Percentiles rank a stretch among this genome's conserved stretches.
Evolutionary conservation across 257 asterid genomes (phyloP).

Genomic region (Penstemon newberryi): DNA sequence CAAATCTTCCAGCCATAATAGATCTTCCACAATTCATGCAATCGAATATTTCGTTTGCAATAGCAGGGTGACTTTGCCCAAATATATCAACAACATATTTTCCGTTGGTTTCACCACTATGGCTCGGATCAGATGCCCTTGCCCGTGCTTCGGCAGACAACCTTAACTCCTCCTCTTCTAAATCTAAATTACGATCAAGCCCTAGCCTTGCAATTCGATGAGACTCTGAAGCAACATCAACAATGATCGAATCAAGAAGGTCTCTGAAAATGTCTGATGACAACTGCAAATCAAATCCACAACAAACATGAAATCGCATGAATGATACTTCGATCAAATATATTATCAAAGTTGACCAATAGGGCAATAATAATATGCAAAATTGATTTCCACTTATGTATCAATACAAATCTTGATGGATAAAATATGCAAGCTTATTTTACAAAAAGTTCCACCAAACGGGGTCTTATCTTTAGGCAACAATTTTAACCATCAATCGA

Average conservation of each 20-base stretch:
- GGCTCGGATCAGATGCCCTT: conserved; percentile 67
- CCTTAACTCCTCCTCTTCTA: conserved; percentile 78
- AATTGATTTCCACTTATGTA: too few species aligned
- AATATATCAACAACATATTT: conserved; percentile 82
- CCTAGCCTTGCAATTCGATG: conserved; percentile 85
- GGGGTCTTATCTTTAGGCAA: too few species aligned
- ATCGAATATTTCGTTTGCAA: conserved; percentile 56
- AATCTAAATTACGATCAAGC: conserved; percentile 78
- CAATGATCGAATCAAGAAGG: conserved; percentile 72
- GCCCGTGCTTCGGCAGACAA: conserved; percentile 79
- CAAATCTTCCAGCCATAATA: too few species aligned
- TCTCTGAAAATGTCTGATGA: conserved; percentile 56
- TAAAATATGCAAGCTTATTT: too few species aligned
- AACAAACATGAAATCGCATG: not conserved
- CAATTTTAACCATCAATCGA: too few species aligned
- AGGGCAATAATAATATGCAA: not conserved
- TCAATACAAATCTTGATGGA: too few species aligned
- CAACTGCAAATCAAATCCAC: conserved; percentile 46
- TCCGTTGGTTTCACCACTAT: conserved; percentile 67
- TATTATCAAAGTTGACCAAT: not conserved
- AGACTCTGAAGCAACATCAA: conserved; percentile 94
- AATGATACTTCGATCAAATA: not conserved
- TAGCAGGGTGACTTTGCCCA: conserved; percentile 85
- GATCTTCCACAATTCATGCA: too few species aligned
- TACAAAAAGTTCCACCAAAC: too few species aligned